Evolutionary conservation across 305 asterid species (phyloP).

Genomic region (Caryopteris hybrid): DNA sequence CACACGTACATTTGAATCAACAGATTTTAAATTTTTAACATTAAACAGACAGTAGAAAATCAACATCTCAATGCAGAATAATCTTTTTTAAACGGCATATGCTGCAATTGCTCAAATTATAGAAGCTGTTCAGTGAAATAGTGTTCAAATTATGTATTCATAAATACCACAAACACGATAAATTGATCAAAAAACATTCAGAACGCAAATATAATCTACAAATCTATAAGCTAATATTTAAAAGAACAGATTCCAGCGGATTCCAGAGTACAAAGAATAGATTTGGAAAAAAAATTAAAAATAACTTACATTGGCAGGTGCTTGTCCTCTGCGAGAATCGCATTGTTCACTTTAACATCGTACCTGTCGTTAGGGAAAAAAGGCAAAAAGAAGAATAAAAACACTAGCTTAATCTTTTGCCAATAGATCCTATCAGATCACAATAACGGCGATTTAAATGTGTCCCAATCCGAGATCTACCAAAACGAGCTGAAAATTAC

Average conservation of each 20-base stretch:
- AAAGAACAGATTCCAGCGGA: not conserved
- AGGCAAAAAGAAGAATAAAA: not conserved
- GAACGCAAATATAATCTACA: not conserved
- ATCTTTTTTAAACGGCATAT: not conserved
- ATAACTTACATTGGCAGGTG: constrained; percentile 78
- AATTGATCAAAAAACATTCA: not conserved
- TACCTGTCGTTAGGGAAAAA: constrained; percentile 34
- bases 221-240: not conserved
- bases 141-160: not conserved
- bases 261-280: not conserved
- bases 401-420: constrained; percentile 7
- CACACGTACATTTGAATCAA: not conserved
- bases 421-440: not conserved
- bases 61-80: not conserved
- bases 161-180: not conserved
- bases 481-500: constrained; percentile 17
- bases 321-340: constrained; percentile 92
- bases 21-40: not conserved
- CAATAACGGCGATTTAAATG: not conserved
- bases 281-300: not conserved
- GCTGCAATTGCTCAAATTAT: not conserved
- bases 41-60: not conserved
- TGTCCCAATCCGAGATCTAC: constrained; percentile 27
- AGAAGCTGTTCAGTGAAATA: not conserved
- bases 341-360: constrained; percentile 66